Base-by-base conservation (phyloP, 164 flowering plant genomes). In the Vitis amurensis region DNA sequence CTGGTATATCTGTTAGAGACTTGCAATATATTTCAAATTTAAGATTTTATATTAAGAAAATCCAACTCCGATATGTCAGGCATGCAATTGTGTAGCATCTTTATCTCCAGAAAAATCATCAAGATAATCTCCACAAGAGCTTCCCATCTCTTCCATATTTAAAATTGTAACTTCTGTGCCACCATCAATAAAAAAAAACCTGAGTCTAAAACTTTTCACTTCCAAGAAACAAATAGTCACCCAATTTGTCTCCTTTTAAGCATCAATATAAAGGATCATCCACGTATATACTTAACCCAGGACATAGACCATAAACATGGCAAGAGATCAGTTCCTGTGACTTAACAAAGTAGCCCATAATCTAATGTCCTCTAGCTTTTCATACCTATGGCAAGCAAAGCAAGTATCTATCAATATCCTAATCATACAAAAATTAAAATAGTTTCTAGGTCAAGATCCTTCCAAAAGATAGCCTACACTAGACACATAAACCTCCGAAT, bases 391-490 rank as follows among this genome's bases (percentile, higher is more conserved):
- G 65, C 65, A 50, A 61, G 71, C 10, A 8, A 65, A 56, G 59
- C 51, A 51, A 8, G 10, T 44, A 30, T 49, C 74, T 48, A 58
- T 50, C 67, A 27, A 37, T 50, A 68, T 49, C 66, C 57, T 71
- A 68, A 53, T 13, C 50, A 17, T 55, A 68, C 50, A 72, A 31
- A 58, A 53, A 49, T 5, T 15, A 50, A 29, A 61, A 51, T 55
- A 67, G 62, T 53, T 72, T 71, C 75, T 74, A 55, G 30, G 30
- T 50, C 60, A 73, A 61, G 59, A 27, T 69, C 76, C 76, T 61
- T 58, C 16, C 55, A 65, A 48, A 10, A 70, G 9, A 73, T 47
- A 44, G 49, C 58, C 84, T 77, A 85, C 64, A 70, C 78, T 53
- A 72, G 59, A 73, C 51, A 37, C 61, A 65, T 16, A 59, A 55